Conservation (phyloP, 2,329 filamentous ascomycete species). For the Cryphonectria naterciae region DNA sequence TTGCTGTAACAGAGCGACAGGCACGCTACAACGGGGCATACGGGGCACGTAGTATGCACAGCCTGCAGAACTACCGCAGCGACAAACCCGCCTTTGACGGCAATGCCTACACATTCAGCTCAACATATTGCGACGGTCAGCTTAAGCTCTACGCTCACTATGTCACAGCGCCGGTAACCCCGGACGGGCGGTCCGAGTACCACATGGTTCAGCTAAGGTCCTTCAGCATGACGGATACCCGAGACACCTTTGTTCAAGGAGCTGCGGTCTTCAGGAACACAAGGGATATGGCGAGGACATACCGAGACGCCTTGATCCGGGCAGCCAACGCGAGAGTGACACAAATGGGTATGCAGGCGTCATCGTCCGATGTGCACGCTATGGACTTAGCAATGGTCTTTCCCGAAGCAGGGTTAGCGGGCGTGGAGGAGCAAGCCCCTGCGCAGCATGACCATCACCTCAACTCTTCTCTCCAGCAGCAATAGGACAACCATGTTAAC, state of each 20-base stretch:
- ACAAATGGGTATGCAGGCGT: too few species aligned
- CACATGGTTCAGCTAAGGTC: constrained; percentile 44
- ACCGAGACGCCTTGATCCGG: constrained; percentile 42
- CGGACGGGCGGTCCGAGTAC: constrained; percentile 43
- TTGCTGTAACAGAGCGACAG: constrained; percentile 39
- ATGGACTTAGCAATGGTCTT: too few species aligned
- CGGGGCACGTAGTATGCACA: not conserved
- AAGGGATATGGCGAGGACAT: constrained; percentile 42
- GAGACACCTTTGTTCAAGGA: constrained; percentile 41
- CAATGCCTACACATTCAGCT: not conserved
- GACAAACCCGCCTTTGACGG: constrained; percentile 14
- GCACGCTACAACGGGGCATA: constrained; percentile 35
- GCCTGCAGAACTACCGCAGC: constrained; percentile 22
- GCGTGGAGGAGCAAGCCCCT: too few species aligned
- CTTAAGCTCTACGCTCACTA: constrained; percentile 46
- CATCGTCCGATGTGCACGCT: too few species aligned
- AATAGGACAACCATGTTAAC: too few species aligned
- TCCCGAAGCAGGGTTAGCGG: too few species aligned
- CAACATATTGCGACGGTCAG: constrained; percentile 30
- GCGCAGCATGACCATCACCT: too few species aligned
- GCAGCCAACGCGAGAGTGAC: constrained; percentile 34
- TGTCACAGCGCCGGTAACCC: constrained; percentile 36
- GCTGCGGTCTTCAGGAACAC: constrained; percentile 45
- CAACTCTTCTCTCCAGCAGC: too few species aligned
- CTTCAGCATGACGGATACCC: constrained; percentile 36